Evolutionary conservation across 352 stramenopile species (phyloP), one percentile per base, ranked within the genome.

Genomic region (Globisporangium cylindrosporum): DNA sequence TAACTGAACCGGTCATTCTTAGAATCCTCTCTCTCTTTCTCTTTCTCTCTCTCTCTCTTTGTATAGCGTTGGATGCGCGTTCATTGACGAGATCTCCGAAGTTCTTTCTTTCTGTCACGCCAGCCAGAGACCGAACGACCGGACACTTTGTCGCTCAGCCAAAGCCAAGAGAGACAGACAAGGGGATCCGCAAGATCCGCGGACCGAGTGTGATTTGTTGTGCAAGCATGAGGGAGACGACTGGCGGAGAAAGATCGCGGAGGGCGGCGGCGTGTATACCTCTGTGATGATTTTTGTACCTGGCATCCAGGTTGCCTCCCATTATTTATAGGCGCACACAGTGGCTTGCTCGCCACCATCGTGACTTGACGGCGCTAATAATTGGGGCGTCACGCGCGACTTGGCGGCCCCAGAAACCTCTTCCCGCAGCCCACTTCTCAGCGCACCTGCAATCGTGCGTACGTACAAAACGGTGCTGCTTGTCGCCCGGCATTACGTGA

Each of bases 401-500:
- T 65, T 58, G 43, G 24, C n/a, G 59, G 15, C 43, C 25, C 59
- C 43, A 56, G 27, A 65, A 24, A 32, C 24, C 20, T 22, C 43
- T 38, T 57, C 48, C 59, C 43, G 32, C 43, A 38, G 24, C 24
- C 51, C 24, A 14, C 53, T 41, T 41, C 54, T 59, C 12, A 1
- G 41, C 59, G 8, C n/a, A 20, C 59, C 59, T 58, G 59, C 43
- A 56, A 65, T 65, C 59, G 27, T 24, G 25, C 14, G 41, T 65
- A 65, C 59, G 43, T 65, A 65, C 14, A 15, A 60, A 46, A 46
- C 18, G 9, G 6, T 10, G 29, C 20, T 58, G 24, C 53, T 36
- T 58, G 53, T 32, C 24, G 25, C 43, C 43, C 18, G 43, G 2
- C 18, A n/a, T 51, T 22, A 51, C 18, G 43, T 8, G 4, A n/a